A percentile compares a stretch with the other conserved stretches of the same genome.
Conservation (phyloP, 768 basidiomycete genomes). For the Crucibulum laeve region DNA sequence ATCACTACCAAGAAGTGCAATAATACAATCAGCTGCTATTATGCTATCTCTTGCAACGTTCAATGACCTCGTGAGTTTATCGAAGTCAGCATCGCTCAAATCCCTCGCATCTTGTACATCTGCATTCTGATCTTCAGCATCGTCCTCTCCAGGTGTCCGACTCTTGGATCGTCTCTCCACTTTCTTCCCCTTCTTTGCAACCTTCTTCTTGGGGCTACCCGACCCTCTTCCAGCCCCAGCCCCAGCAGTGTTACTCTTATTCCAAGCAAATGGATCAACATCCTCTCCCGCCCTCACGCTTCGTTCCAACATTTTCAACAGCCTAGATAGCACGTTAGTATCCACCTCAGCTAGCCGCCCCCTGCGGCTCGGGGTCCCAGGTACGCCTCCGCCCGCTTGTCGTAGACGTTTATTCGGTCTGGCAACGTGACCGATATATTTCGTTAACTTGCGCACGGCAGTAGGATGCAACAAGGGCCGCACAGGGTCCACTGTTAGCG, state of each 20-base stretch:
- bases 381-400: constrained; percentile 31
- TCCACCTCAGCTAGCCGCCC: constrained; percentile 71
- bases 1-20: constrained; percentile 75
- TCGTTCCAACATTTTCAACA: constrained; percentile 77
- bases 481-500: constrained; percentile 49
- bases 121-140: constrained; percentile 22
- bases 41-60: constrained; percentile 70
- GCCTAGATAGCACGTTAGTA: constrained; percentile 49
- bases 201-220: constrained; percentile 51
- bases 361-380: constrained; percentile 43
- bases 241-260: constrained; percentile 11
- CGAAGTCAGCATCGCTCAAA: constrained; percentile 44
- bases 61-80: constrained; percentile 44
- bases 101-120: constrained; percentile 11
- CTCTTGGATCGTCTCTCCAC: constrained; percentile 39
- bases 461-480: constrained; percentile 56
- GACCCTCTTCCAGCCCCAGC: constrained; percentile 27
- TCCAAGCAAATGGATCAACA: constrained; percentile 58
- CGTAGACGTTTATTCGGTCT: constrained; percentile 66
- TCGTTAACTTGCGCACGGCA: constrained; percentile 64
- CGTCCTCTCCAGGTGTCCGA: constrained; percentile 34
- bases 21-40: constrained; percentile 78
- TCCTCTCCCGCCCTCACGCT: constrained; percentile 75
- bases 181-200: constrained; percentile 36
- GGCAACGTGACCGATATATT: constrained; percentile 62